These are phyloP conservation scores for Aspergillus pseudoglaucus DNA, from an alignment of 2,329 filamentous ascomycete genomes.

Conservation along the genomic window DNA sequence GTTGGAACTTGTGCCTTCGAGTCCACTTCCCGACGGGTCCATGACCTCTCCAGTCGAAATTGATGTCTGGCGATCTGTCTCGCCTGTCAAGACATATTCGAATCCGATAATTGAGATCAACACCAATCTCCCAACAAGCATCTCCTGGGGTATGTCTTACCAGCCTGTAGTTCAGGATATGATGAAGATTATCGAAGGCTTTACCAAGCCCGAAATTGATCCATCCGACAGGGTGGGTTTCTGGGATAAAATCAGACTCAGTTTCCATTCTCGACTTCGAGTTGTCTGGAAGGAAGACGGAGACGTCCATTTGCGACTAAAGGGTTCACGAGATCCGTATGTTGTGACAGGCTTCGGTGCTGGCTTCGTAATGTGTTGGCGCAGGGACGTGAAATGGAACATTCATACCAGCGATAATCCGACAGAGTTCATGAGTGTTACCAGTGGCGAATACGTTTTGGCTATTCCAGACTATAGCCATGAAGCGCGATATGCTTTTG, in stretches of 20 bases:
- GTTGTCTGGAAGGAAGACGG: slow-evolving; percentile 93
- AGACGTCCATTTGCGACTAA: slow-evolving; percentile 87
- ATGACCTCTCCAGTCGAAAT: slow-evolving; percentile 65
- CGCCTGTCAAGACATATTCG: slow-evolving; percentile 93
- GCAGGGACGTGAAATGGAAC: slow-evolving; percentile 83
- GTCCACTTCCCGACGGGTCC: slow-evolving; percentile 50
- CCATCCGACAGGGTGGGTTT: slow-evolving; percentile 91
- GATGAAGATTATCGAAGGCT: slow-evolving; percentile 99
- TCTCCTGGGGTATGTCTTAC: slow-evolving; percentile 96
- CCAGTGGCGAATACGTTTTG: slow-evolving; percentile 90
- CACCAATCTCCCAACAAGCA: slow-evolving; percentile 80
- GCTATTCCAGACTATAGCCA: slow-evolving; percentile 91
- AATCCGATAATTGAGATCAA: slow-evolving; percentile 90
- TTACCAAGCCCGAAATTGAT: slow-evolving; percentile 92
- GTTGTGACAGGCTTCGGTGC: slow-evolving; percentile 86
- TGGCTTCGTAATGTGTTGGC: slow-evolving; percentile 98
- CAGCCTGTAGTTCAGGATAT: slow-evolving; percentile 98
- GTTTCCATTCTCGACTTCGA: slow-evolving; percentile 84
- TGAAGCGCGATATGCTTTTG: slow-evolving; percentile 63
- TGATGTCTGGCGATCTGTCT: slow-evolving; percentile 82
- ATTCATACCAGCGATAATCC: slow-evolving; percentile 82
- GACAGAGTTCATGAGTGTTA: slow-evolving; percentile 88
- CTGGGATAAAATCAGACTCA: slow-evolving; percentile 96
- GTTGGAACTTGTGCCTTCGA: slow-evolving; percentile 76
- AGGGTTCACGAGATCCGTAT: slow-evolving; percentile 85